Evolutionary conservation across 108 stramenopile species (phyloP).

Genomic region (Nitzschia sp.): DNA sequence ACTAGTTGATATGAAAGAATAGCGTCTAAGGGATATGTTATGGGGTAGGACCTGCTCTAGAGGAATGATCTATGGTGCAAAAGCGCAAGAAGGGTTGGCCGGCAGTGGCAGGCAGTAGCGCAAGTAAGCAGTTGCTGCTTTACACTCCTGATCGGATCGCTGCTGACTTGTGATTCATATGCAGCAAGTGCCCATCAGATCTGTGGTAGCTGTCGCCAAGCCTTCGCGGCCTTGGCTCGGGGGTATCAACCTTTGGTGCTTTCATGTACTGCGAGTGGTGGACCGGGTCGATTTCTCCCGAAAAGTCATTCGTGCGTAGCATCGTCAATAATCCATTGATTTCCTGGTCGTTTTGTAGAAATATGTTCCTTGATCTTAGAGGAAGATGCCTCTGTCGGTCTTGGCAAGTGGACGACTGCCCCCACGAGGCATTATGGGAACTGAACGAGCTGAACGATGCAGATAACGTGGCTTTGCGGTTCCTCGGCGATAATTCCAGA

Average conservation of each 20-base stretch:
- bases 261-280: conserved; percentile 7
- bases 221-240: not conserved
- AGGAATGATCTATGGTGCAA: not conserved
- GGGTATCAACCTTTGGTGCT: not conserved
- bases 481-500: not conserved
- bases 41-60: not conserved
- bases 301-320: conserved; percentile 6
- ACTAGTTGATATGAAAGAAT: too few species aligned
- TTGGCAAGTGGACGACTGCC: not conserved
- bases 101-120: too few species aligned
- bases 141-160: too few species aligned
- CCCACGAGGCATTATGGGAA: conserved; percentile 13
- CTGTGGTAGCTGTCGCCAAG: not conserved
- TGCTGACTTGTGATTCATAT: too few species aligned
- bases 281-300: conserved; percentile 2
- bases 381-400: not conserved
- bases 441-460: too few species aligned
- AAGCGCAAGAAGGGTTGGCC: not conserved
- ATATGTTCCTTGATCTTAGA: not conserved
- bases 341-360: conserved; percentile 17
- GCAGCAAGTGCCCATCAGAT: conserved; percentile 2
- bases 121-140: too few species aligned
- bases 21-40: not conserved
- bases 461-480: not conserved
- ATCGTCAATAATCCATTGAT: not conserved